Conservation (phyloP, 371 early-diverging fungal species). For the Haplosporangium sp. region DNA sequence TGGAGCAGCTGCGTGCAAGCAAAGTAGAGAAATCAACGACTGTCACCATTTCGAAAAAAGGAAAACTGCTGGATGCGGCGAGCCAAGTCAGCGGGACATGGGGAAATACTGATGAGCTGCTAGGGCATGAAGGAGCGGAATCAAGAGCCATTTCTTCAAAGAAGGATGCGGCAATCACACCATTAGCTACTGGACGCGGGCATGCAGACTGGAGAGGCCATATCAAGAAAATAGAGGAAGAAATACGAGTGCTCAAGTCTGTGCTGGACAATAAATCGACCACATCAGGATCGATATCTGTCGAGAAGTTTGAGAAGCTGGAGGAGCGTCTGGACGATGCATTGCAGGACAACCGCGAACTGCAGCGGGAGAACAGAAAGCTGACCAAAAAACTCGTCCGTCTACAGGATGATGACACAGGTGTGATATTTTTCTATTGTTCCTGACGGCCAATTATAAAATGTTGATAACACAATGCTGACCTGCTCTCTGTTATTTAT, state of each 20-base stretch:
- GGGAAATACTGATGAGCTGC: constrained; percentile 11
- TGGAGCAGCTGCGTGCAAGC: background rate
- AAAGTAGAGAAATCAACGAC: background rate
- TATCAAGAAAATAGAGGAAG: constrained; percentile 32
- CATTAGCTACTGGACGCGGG: background rate
- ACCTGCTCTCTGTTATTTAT: background rate
- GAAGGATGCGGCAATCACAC: background rate
- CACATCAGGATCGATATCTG: background rate
- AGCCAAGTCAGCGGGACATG: constrained; percentile 36
- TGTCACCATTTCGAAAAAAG: background rate
- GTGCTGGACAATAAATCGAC: constrained; percentile 1
- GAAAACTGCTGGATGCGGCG: constrained; percentile 17
- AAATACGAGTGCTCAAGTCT: constrained; percentile 25
- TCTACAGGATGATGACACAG: constrained; percentile 4
- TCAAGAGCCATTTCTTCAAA: background rate
- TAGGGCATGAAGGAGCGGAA: background rate
- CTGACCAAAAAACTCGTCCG: constrained; percentile 17
- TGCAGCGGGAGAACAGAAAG: constrained; percentile 27
- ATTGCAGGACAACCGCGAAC: constrained; percentile 22
- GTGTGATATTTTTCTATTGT: constrained; percentile 7
- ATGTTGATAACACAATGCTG: too few species aligned
- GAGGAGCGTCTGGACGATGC: constrained; percentile 18
- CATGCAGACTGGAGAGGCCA: constrained; percentile 18
- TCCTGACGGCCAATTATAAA: background rate
- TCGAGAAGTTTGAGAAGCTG: constrained; percentile 3